A percentile compares a stretch with the other conserved stretches of the same genome.
Conservation (phyloP, 768 basidiomycete species). For the Pholiota microspora region DNA sequence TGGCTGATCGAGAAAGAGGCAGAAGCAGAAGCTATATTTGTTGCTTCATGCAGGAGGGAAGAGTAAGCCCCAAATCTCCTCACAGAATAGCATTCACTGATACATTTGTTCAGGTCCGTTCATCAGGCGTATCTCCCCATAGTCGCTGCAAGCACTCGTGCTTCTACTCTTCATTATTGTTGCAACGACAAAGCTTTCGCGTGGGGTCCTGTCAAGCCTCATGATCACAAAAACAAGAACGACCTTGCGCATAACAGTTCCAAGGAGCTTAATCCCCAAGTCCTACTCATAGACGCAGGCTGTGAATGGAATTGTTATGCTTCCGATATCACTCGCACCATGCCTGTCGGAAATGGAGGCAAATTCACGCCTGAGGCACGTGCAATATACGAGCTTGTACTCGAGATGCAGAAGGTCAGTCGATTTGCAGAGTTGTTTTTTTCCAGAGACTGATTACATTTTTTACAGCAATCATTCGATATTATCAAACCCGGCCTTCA, state of each 20-base stretch:
- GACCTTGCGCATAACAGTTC: conserved; percentile 39
- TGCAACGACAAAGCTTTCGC: conserved; percentile 88
- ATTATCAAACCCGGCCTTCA: conserved; percentile 74
- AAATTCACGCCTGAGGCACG: conserved; percentile 80
- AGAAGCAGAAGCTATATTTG: conserved; percentile 93
- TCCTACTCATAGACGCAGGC: conserved; percentile 91
- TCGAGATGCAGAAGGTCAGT: conserved; percentile 83
- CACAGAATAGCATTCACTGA: conserved; percentile 1
- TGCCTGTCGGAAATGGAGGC: conserved; percentile 93
- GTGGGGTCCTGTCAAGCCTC: conserved; percentile 69
- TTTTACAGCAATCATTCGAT: conserved; percentile 60
- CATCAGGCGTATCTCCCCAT: conserved; percentile 94
- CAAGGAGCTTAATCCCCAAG: conserved; percentile 55
- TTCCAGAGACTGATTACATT: neutral
- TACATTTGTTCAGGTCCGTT: conserved; percentile 52
- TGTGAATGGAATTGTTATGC: conserved; percentile 74
- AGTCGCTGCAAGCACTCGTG: conserved; percentile 82
- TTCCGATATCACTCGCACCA: conserved; percentile 70
- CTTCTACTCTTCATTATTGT: conserved; percentile 92
- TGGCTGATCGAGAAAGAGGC: conserved; percentile 93
- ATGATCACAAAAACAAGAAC: conserved; percentile 54
- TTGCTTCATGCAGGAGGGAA: conserved; percentile 84
- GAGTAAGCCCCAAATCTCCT: conserved; percentile 55
- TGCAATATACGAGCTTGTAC: conserved; percentile 83
- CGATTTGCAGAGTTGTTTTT: conserved; percentile 7